These are phyloP conservation scores for Trichoderma sp. DNA, from an alignment of 2,329 filamentous ascomycete genomes.

Conservation along the genomic window DNA sequence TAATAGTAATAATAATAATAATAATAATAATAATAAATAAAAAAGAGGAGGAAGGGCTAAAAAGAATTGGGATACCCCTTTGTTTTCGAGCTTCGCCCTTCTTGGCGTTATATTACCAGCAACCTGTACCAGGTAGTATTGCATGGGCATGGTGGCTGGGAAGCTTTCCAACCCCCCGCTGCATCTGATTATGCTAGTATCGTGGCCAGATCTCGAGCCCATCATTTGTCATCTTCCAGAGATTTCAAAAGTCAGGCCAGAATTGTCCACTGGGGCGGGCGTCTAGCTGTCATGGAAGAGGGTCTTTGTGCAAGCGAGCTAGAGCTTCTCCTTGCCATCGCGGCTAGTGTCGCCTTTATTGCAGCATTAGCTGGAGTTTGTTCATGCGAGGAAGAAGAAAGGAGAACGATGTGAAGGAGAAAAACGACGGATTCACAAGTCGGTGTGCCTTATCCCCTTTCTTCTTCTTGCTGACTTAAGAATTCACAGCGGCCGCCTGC, in stretches of 20 bases:
- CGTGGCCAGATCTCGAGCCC: background rate
- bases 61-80: background rate
- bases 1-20: no score
- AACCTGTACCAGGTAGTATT: background rate
- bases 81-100: background rate
- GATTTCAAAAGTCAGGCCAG: background rate
- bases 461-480: background rate
- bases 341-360: background rate
- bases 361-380: background rate
- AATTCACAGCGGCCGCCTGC: background rate
- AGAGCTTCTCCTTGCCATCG: background rate
- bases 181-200: background rate
- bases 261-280: background rate
- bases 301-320: background rate
- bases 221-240: conserved; percentile 1
- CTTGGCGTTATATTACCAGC: conserved; percentile 1
- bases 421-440: background rate
- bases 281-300: background rate
- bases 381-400: background rate
- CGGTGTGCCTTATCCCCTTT: background rate
- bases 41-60: no score
- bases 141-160: background rate
- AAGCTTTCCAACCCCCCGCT: background rate
- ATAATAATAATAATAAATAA: no score
- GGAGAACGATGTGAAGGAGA: no score